Base-by-base conservation (phyloP, 2,329 filamentous ascomycete species). In the Pseudopithomyces maydicus region DNA sequence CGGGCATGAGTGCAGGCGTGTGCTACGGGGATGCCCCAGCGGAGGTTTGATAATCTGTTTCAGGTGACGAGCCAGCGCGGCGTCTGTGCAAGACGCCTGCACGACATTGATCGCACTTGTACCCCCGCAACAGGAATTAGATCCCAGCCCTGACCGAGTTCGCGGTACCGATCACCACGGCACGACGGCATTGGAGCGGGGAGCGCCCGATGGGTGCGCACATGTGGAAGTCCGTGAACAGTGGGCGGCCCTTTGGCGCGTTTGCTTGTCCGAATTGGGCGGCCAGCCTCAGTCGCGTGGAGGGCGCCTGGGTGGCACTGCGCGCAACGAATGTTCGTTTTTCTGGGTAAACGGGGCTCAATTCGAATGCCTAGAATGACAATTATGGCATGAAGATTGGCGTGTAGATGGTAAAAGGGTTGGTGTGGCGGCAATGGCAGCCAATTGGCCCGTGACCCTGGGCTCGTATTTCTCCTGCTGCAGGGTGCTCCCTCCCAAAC, bases 11-110 rank as follows among this genome's bases (percentile, higher is more conserved):
- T 7, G 48, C 38, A 33, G 26, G 36, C 26, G 48, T 41, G 23
- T 20, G 26, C 38, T 42, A 51, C 48, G 38, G 48, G 48, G 48
- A 51, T 51, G 19, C 15, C 48, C 48, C 38, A 33, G 48, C 36
- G 48, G 48, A 51, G 17, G 48, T 51, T 51, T 51, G 48, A 51
- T 51, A 38, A 35, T 43, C 11, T 51, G 48, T 51, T 51, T 42
- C 48, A 43, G 10, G 14, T 41, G 48, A 23, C 48, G 38, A 51
- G 23, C 20, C 7, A 26, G 38, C 26, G 23, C 33, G 17, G 10
- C 26, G 14, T 22, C 22, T 35, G 3, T 15, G 8, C 7, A 36
- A 39, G 22, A 43, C 38, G 23, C 23, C 23, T 51, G 38, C 48
- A 35, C 36, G 23, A 51, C 38, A 29, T 51, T 14, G 48, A 33